Percentiles rank a stretch among this genome's conserved stretches.
phyloP scores from a whole-genome alignment of 495 filamentous ascomycete species.

The Jackrogersella minutella region DNA sequence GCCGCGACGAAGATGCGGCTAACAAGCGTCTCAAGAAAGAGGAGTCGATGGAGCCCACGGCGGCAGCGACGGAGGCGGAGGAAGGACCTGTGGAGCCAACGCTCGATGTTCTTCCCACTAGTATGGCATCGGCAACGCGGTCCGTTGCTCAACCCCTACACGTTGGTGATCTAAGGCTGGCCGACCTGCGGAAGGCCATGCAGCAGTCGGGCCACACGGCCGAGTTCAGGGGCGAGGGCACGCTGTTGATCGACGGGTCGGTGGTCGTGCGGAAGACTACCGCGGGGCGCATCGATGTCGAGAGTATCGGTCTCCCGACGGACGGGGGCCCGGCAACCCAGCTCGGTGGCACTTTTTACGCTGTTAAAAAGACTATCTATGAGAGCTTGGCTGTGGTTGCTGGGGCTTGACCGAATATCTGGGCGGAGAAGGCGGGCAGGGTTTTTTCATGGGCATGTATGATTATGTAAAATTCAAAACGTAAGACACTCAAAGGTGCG shows the following conservation, averaged over 20 bases:
- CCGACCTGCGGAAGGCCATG: slow-evolving; percentile 86
- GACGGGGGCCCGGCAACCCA: slow-evolving; percentile 50
- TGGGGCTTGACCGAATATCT: slow-evolving; percentile 59
- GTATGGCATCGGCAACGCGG: slow-evolving; percentile 75
- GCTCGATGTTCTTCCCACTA: slow-evolving; percentile 80
- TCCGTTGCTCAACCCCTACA: slow-evolving; percentile 88
- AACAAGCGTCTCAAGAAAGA: slow-evolving; percentile 76
- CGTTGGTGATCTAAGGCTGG: slow-evolving; percentile 90
- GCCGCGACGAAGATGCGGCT: slow-evolving; percentile 53
- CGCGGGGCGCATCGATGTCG: slow-evolving; percentile 87
- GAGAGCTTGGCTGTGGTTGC: slow-evolving; percentile 82
- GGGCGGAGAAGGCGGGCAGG: not conserved
- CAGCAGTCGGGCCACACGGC: slow-evolving; percentile 82
- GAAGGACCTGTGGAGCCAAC: slow-evolving; percentile 58
- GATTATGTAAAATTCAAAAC: slow-evolving; percentile 24
- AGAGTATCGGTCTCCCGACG: slow-evolving; percentile 68
- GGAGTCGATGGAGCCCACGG: slow-evolving; percentile 40
- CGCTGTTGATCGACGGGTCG: slow-evolving; percentile 82
- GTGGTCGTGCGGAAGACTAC: slow-evolving; percentile 90
- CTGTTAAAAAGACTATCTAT: slow-evolving; percentile 83
- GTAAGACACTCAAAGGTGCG: not conserved
- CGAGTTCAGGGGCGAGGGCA: slow-evolving; percentile 94
- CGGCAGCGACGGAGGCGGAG: not conserved
- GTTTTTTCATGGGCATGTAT: not conserved
- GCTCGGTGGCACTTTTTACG: slow-evolving; percentile 70